phyloP scores from a whole-genome alignment of 2,329 filamentous ascomycete species.

The Exophiala phaeomuriformis region DNA sequence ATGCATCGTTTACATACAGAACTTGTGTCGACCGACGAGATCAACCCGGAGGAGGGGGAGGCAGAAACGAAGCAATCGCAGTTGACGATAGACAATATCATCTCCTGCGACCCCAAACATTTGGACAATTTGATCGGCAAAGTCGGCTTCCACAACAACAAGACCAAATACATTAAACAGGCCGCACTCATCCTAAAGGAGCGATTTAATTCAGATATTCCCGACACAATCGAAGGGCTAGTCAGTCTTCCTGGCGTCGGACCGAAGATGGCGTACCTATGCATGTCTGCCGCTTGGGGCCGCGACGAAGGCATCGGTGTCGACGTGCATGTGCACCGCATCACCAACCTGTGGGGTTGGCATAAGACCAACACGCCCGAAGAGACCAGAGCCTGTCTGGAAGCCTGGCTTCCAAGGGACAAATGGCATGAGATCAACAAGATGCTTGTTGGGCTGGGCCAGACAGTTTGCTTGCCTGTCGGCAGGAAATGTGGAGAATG shows the following conservation, averaged over 20 bases:
- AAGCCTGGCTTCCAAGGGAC: conserved; percentile 76
- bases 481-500: conserved; percentile 79
- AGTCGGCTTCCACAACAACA: conserved; percentile 92
- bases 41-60: neutral
- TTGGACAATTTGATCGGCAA: conserved; percentile 71
- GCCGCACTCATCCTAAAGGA: conserved; percentile 67
- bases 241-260: conserved; percentile 77
- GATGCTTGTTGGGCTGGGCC: conserved; percentile 78
- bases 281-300: conserved; percentile 69
- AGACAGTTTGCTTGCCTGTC: conserved; percentile 76
- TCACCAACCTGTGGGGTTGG: conserved; percentile 93
- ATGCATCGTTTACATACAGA: conserved; percentile 73
- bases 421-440: conserved; percentile 90
- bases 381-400: conserved; percentile 66
- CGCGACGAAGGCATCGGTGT: conserved; percentile 74
- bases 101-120: conserved; percentile 58
- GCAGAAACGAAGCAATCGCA: conserved; percentile 33
- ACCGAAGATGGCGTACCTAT: conserved; percentile 91
- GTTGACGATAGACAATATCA: conserved; percentile 68
- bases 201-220: conserved; percentile 67
- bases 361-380: conserved; percentile 73
- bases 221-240: conserved; percentile 66
- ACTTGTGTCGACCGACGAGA: conserved; percentile 40
- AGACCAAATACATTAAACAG: conserved; percentile 75
- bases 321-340: conserved; percentile 89